Evolutionary conservation across 1,139 yeast genomes (phyloP), one percentile per base, ranked within the genome.

Genomic region (Sugiyamaella castrensis): DNA sequence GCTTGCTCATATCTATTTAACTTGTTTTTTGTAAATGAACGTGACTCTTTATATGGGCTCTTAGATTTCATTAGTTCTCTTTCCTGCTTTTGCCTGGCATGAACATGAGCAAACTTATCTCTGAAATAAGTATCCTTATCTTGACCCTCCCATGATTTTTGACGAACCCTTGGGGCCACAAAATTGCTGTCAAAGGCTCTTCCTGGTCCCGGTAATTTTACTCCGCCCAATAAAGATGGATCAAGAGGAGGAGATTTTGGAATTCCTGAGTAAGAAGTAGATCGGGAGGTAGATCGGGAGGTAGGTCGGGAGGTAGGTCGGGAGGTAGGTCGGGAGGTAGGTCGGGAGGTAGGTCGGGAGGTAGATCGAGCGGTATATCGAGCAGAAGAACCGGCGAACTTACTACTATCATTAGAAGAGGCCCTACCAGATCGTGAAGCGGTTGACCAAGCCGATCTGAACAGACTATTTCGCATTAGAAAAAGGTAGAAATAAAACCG

Each of bases 121-220:
- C 70, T 71, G 65, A 81, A 82, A 71, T 73, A 82, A 1, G 70
- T 61, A 29, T 77, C 85, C 57, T 81, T 81, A 51, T 72, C 73
- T 58, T 74, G 73, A 8, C 71, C 72, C 51, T 79, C 82, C 86
- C 87, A 81, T 1, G 86, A 84, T 56, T 81, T 78, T 30, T 65
- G 57, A 7, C 63, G 62, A 8, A 66, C 58, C 8, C 55, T 47
- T 1, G 81, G 81, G 7, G 37, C 40, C 8, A 53, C 53, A 59
- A 80, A 70, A 53, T 73, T 73, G 53, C 61, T 69, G 33, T 76
- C 80, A 53, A 79, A 69, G 2, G 54, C 50, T 2, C 61, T 61
- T n/a, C 55, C 55, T 19, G 43, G 29, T 8, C 39, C 27, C 13
- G 57, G 46, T 28, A 43, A 43, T 13, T 15, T 36, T 28, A 15